Evolutionary conservation across 2,329 filamentous ascomycete species (phyloP), one percentile per base, ranked within the genome.

Genomic region (Aureobasidium namibiae): DNA sequence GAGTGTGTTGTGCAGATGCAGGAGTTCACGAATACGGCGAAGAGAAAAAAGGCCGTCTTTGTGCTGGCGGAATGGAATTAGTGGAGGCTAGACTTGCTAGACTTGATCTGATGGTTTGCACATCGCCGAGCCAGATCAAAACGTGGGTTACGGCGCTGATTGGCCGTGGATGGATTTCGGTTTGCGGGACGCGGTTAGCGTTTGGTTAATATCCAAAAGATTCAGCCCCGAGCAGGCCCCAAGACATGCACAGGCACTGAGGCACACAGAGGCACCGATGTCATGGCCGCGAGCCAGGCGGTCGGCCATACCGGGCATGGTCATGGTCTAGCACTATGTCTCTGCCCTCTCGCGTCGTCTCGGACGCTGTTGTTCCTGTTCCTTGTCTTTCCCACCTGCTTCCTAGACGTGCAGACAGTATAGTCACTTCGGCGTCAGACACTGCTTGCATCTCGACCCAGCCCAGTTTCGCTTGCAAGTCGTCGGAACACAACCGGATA

Each of bases 51-150:
- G n/a, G 24, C 50, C 24, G 36, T 38, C 38, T 31, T 39, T 34
- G 6, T 38, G 23, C 23, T 23, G 36, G n/a, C 52, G 21, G 52
- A 56, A 34, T 11, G 24, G 29, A 29, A 45, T n/a, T 39, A 56
- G 34, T 21, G 29, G 8, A 42, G 50, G 10, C 38, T 41, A 53
- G 49, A 41, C 49, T 50, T 39, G 48, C 50, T 54, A 42, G 50
- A 54, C 50, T 41, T 31, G 50, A 54, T 54, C 50, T 54, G 50
- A 42, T 42, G 24, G 50, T 56, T 56, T 56, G 52, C 52, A 56
- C 52, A 56, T 45, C n/a, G 21, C n/a, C 3, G 23, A 26, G 39
- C 52, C 52, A 56, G 52, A 56, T 56, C 38, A 45, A 56, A 56
- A 56, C 52, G 52, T 56, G 52, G 52, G 21, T 44, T 56, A 18